Evolutionary conservation across 2,329 filamentous ascomycete genomes (phyloP), one percentile per base, ranked within the genome.

Genomic region (Nemania sp.): DNA sequence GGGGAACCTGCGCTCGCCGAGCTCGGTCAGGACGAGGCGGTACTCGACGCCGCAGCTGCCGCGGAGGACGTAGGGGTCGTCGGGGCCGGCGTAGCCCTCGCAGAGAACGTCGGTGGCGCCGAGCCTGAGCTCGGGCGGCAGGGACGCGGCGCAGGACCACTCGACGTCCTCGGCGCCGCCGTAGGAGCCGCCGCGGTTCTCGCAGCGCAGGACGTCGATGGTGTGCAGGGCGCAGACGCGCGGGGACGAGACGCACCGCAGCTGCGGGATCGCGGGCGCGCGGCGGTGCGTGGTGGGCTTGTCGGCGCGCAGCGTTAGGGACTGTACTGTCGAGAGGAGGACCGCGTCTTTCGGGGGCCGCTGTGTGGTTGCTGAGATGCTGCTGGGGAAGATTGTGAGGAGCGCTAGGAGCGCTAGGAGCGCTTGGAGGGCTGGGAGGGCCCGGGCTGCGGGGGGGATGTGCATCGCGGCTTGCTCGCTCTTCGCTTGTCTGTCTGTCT

Each of bases 31-130:
- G 0, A 90, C 75, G 6, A 98, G 77, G 13, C 89, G 83, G 76
- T 98, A 98, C 77, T 97, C 91, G 21, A 97, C 93, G 13, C 90
- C 95, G 76, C 94, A 98, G 74, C 90, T 95, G 20, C 95, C 95
- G 71, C 90, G 92, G 55, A 98, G 78, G n/a, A 98, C 84, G 74
- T 92, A 96, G 0, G 87, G 86, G 74, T 98, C 95, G 48, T 94
- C 86, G 0, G 88, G 77, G 13, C 79, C 81, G 59, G 84, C 80
- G 77, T 97, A 98, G 11, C 95, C 94, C 73, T 99, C 94, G 75
- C 95, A 99, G 11, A 92, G 81, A 57, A 98, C 94, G 64, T 98
- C 93, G 11, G 94, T 97, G 63, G 85, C 83, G 59, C 91, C 93
- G 29, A 98, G 85, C 75, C 84, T 84, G 64, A 89, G 81, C 70